Percentiles rank a stretch among this genome's conserved stretches.
phyloP scores from a whole-genome alignment of 2,329 filamentous ascomycete species.

The Phyllosticta paracitricarpa region DNA sequence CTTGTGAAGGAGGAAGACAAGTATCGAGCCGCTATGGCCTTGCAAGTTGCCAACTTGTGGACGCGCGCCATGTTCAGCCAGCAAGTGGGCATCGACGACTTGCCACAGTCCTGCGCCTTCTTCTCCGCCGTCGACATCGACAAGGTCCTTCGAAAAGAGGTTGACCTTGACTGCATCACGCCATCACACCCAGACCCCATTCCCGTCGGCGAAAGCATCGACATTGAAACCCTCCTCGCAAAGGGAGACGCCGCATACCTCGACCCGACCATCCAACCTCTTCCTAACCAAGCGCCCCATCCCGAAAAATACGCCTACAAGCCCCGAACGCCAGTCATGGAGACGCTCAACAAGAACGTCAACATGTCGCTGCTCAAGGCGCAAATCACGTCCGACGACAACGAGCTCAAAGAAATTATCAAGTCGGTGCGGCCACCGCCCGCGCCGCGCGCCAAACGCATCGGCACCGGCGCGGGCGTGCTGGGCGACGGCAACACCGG shows the following conservation, averaged over 20 bases:
- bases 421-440: constrained; percentile 25
- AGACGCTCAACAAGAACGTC: constrained; percentile 19
- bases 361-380: constrained; percentile 62
- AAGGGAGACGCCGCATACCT: constrained; percentile 61
- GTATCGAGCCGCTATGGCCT: constrained; percentile 81
- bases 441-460: background rate
- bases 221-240: constrained; percentile 66
- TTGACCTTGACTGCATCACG: constrained; percentile 94
- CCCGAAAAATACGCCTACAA: constrained; percentile 57
- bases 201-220: constrained; percentile 73
- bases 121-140: constrained; percentile 96
- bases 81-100: constrained; percentile 89
- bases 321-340: constrained; percentile 69
- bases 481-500: background rate
- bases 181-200: constrained; percentile 75
- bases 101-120: constrained; percentile 89
- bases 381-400: constrained; percentile 67
- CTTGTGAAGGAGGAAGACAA: constrained; percentile 76
- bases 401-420: constrained; percentile 64
- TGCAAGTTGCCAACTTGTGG: constrained; percentile 93
- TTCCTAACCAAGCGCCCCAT: constrained; percentile 39
- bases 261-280: constrained; percentile 53
- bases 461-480: background rate
- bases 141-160: constrained; percentile 90
- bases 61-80: constrained; percentile 95